Base-by-base conservation (phyloP, 2,329 filamentous ascomycete species). In the Raffaelea albimanens region DNA sequence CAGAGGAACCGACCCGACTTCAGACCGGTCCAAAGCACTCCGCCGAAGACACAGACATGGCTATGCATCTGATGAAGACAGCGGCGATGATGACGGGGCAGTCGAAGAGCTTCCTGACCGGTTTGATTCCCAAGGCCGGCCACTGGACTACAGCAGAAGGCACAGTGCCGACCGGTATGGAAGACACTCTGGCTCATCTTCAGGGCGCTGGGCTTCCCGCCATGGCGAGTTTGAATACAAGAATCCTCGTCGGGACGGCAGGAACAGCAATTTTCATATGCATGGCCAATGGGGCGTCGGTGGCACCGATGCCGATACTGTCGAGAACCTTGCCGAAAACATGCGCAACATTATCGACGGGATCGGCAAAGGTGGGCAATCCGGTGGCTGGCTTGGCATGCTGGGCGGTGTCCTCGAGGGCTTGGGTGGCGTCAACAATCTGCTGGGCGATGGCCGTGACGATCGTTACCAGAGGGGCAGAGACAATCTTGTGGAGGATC, bases 71-170 rank as follows among this genome's bases (percentile, higher is more conserved):
- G 63, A 65, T 10, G 59, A 57, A 1, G 59, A 59, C 18, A 63
- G 67, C 18, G 14, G 34, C 34, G 60, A 63, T 3, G 61, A 67
- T 1, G 58, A 68, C 7, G 63, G 65, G 3, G 61, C 63, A 0
- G 55, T 74, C 1, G 71, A 75, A 52, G 52, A 62, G 2, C 56
- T 76, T 0, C 72, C 72, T 0, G 67, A 70, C 45, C 66, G 72
- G 0, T 76, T 76, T 44, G 71, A 76, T 50, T 47, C 56, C 0
- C 54, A 67, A 2, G 72, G 73, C 1, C 62, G 59, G 13, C 69
- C 65, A 1, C 54, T 76, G 1, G 61, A 65, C 41, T 54, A 53
- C 8, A 53, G 51, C 47, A 19, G 22, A 29, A 10, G 18, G 43
- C 8, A n/a, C 19, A 16, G 18, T 14, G 1, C 14, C 4, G 5